Percentiles rank a stretch among this genome's conserved stretches.
Evolutionary conservation across 2,329 filamentous ascomycete species (phyloP).

Genomic region (Parastagonospora avenae): DNA sequence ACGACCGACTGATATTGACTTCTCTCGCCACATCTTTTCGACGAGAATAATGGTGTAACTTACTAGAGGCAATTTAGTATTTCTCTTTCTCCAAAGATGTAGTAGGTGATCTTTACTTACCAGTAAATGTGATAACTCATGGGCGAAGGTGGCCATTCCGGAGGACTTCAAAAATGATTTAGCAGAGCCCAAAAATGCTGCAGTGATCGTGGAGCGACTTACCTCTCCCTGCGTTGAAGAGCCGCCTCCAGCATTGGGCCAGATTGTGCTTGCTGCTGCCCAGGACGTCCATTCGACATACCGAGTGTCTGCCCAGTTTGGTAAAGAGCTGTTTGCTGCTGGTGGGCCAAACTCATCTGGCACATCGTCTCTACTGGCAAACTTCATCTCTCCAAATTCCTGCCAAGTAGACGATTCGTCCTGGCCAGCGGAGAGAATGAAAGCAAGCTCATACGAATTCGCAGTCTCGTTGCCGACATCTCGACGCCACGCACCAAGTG

Average conservation of each 20-base stretch:
- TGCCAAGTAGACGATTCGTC: conserved; percentile 63
- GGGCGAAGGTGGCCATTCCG: conserved; percentile 60
- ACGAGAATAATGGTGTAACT: too few relatives aligned
- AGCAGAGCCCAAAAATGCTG: too few relatives aligned
- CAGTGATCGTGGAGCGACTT: too few relatives aligned
- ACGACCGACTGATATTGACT: too few relatives aligned
- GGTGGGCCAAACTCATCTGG: conserved; percentile 58
- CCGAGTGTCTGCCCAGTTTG: conserved; percentile 56
- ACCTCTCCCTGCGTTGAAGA: conserved; percentile 59
- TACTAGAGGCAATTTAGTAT: too few relatives aligned
- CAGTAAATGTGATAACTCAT: conserved; percentile 59
- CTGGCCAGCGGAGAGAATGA: conserved; percentile 61
- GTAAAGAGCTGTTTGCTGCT: conserved; percentile 46
- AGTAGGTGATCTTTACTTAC: too few relatives aligned
- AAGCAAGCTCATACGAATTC: conserved; percentile 56
- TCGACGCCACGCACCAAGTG: conserved; percentile 55
- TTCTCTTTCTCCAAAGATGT: too few relatives aligned
- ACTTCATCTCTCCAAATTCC: conserved; percentile 62
- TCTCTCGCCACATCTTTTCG: too few relatives aligned
- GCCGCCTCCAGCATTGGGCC: conserved; percentile 60
- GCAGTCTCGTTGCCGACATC: conserved; percentile 59
- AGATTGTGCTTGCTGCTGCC: conserved; percentile 57
- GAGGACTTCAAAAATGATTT: conserved; percentile 41
- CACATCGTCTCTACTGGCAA: conserved; percentile 54
- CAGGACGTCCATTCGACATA: conserved; percentile 62